Evolutionary conservation across 352 stramenopile species (phyloP), one percentile per base, ranked within the genome.

Genomic region (Phytophthora brassicae): DNA sequence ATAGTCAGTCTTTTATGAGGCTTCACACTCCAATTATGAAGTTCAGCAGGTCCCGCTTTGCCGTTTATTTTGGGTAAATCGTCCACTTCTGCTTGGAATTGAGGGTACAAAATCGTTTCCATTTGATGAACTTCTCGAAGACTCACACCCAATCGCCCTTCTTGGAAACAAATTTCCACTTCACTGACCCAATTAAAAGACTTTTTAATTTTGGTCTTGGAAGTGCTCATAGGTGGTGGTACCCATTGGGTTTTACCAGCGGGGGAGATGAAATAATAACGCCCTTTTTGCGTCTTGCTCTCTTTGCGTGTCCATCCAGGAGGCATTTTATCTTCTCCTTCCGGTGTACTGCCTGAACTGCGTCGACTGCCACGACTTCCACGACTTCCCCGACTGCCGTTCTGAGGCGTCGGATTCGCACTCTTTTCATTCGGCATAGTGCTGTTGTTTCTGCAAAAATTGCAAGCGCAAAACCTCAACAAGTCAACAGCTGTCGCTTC

Each of bases 1-100:
- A 92, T 89, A 6, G 78, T 92, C 56, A 95, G 52, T 2, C 86
- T 84, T 45, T 85, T 84, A 55, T 94, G 74, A 7, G 84, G 79
- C 57, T 92, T 92, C 47, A 95, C 86, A 56, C 86, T 94, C 86
- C 86, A 95, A 60, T 95, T 95, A 69, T 95, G 89, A 7, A 95
- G 77, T 70, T 95, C 86, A 14, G 86, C 86, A 0, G 86, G 81
- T 0, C 86, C 86, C 1, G 86, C 79, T 59, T 95, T 94, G 64
- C 84, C 84, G 45, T 86, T 91, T 14, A 93, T 82, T 75, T 95
- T 95, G 50, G 86, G 84, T 28, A 95, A 64, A 46, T 94, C 86
- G 59, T 95, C 86, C 16, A 95, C 85, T 61, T 95, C 86, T n/a
- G 86, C 86, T 53, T 95, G 86, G 64, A 95, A 93, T 70, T 92